Base-by-base conservation (phyloP, 2,329 filamentous ascomycete species). In the Penicillium vulpinum region DNA sequence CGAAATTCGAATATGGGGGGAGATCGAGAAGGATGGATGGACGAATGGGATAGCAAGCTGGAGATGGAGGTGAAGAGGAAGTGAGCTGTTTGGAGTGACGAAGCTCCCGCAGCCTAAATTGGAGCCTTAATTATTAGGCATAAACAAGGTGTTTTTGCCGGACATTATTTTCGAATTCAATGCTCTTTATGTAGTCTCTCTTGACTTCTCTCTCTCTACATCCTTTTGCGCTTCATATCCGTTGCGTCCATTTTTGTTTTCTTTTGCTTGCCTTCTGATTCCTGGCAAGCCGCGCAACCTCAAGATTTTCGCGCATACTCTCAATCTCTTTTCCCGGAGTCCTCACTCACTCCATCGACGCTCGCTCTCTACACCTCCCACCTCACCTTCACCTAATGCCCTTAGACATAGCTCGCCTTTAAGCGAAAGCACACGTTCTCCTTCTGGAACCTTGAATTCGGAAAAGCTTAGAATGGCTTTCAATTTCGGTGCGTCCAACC, bases 391-490 rank as follows among this genome's bases (percentile, higher is more conserved):
- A 49, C 68, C 77, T 68, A 73, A 78, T 77, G 74, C 72, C 62
- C 67, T 70, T 51, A 73, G 65, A 61, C 59, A 65, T 38, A 63
- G 64, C 22, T 63, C 64, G 56, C 67, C 64, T 47, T 57, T 76
- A 75, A 69, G 70, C 66, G 70, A 72, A 54, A 65, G 65, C 60
- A 68, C 66, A 60, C 73, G 71, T 63, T 70, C 72, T 45, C 62
- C 77, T 45, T 77, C 73, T 56, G 68, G 73, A 31, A 71, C 76
- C 55, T 64, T 74, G 31, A 40, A 43, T 43, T 51, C 38, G 22
- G 64, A 72, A 39, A 66, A 63, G 58, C 63, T 76, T 58, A 79
- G 66, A 60, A 78, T 91, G 88, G 85, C 87, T 55, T 89, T 89
- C 74, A 80, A 81, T 72, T 87, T 87, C 72, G 73, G 80, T 54